Evolutionary conservation across 441 rosid genomes (phyloP), one percentile per base, ranked within the genome.

Genomic region (Syzygium syzygioides): DNA sequence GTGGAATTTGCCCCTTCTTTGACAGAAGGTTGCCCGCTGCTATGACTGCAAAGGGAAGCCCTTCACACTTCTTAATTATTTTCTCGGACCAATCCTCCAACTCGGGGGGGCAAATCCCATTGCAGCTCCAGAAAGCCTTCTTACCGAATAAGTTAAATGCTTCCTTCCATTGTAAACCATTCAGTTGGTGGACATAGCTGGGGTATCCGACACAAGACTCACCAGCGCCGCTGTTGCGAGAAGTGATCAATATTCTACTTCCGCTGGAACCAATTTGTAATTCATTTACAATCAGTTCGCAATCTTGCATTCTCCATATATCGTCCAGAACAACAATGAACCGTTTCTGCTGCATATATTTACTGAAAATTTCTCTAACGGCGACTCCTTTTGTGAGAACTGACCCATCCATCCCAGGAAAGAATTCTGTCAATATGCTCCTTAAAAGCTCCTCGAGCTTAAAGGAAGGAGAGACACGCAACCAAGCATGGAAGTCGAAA

Each of bases 291-390:
- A 88, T 85, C 32, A 0, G 19, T 20, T 66, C 71, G 55, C 59
- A 85, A n/a, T 85, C 85, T 34, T 20, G 55, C 6, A 34, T 64
- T 30, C 87, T 85, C 85, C 87, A 66, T 28, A 85, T 10, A 37
- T 88, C 76, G 1, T 88, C 90, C 37, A 88, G 85, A 37, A 85
- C 90, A 64, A 88, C 55, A 9, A 88, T 6, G 26, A 83, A 88
- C 52, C 30, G 17, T 62, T 86, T 66, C 28, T 66, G 59, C n/a
- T 6, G 48, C 9, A 85, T n/a, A 14, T 53, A 19, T 10, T 32
- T 64, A 26, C 11, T 52, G 41, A 45, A 55, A 52, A 11, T n/a
- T 23, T 18, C 71, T 50, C 8, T 53, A 13, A 54, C 50, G 4
- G 15, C 1, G n/a, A 7, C 7, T 14, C 79, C n/a, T 41, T n/a